Percentiles rank a stretch among this genome's conserved stretches.
phyloP scores from a whole-genome alignment of 2,329 filamentous ascomycete species.

The Botrytis tulipae region DNA sequence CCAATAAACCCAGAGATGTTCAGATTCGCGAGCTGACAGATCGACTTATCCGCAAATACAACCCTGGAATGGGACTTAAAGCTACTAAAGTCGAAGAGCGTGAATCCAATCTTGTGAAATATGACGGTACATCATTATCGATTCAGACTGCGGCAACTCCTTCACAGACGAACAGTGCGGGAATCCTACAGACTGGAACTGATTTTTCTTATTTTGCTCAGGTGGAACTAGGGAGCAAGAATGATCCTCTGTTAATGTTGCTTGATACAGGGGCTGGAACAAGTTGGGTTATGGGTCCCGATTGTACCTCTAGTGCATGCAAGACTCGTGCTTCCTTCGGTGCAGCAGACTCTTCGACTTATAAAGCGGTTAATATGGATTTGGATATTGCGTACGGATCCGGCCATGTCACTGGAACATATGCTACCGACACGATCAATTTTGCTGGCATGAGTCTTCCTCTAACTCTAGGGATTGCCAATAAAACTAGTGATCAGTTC shows the following conservation, averaged over 20 bases:
- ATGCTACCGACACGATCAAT: slow-evolving; percentile 64
- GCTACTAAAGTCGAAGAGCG: slow-evolving; percentile 2
- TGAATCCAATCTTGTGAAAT: slow-evolving; percentile 25
- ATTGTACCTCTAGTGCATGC: slow-evolving; percentile 67
- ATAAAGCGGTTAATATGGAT: slow-evolving; percentile 49
- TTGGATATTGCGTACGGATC: slow-evolving; percentile 76
- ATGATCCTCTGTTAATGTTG: slow-evolving; percentile 58
- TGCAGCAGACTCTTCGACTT: slow-evolving; percentile 60
- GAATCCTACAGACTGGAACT: slow-evolving; percentile 62
- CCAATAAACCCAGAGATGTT: slow-evolving; percentile 25
- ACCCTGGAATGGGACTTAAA: slow-evolving; percentile 21
- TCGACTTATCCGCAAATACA: slow-evolving; percentile 33
- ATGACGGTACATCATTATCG: slow-evolving; percentile 28
- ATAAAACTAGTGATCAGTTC: slow-evolving; percentile 71
- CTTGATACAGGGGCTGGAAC: slow-evolving; percentile 68
- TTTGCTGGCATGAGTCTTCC: slow-evolving; percentile 64
- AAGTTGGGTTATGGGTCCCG: slow-evolving; percentile 78
- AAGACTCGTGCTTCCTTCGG: slow-evolving; percentile 68
- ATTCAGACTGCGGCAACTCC: slow-evolving; percentile 40
- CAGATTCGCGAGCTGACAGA: slow-evolving; percentile 28
- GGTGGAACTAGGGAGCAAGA: slow-evolving; percentile 54
- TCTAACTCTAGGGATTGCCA: slow-evolving; percentile 71
- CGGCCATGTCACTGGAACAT: slow-evolving; percentile 65
- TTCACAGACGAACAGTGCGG: slow-evolving; percentile 48
- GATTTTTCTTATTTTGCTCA: slow-evolving; percentile 66